phyloP scores from a whole-genome alignment of 768 basidiomycete species.

The Rhodotorula kratochvilovae region DNA sequence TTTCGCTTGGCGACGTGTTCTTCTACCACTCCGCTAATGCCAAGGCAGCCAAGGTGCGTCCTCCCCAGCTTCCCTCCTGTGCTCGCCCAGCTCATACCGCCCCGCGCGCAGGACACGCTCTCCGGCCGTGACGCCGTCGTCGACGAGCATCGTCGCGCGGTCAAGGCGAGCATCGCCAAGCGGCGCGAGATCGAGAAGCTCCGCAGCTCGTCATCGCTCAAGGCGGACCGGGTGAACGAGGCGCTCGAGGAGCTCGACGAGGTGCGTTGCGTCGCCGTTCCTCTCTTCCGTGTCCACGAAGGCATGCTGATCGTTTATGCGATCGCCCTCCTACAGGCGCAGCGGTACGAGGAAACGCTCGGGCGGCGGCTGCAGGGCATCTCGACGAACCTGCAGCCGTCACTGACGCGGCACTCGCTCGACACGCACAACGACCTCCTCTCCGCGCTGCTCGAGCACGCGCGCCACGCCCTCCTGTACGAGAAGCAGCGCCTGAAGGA shows the following conservation, averaged over 20 bases:
- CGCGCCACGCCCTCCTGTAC: slow-evolving; percentile 83
- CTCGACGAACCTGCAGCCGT: slow-evolving; percentile 83
- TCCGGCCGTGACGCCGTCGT: slow-evolving; percentile 81
- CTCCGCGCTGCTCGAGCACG: slow-evolving; percentile 83
- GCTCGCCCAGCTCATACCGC: background rate
- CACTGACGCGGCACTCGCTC: slow-evolving; percentile 75
- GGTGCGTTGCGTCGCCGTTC: too few species aligned
- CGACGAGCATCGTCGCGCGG: slow-evolving; percentile 90
- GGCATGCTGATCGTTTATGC: too few species aligned
- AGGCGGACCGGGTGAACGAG: slow-evolving; percentile 79
- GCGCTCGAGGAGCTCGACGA: slow-evolving; percentile 89
- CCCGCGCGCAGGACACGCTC: slow-evolving; percentile 60
- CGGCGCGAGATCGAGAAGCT: slow-evolving; percentile 83
- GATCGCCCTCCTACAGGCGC: slow-evolving; percentile 63
- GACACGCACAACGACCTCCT: slow-evolving; percentile 88
- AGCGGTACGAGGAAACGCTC: slow-evolving; percentile 79
- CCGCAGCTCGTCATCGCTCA: slow-evolving; percentile 71
- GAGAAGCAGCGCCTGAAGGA: slow-evolving; percentile 83
- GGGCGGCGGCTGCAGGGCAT: slow-evolving; percentile 84
- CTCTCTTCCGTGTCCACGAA: too few species aligned
- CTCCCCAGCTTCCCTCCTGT: background rate
- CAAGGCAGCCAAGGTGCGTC: slow-evolving; percentile 71
- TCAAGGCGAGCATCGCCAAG: slow-evolving; percentile 88
- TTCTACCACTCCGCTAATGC: slow-evolving; percentile 97
- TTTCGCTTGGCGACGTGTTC: slow-evolving; percentile 89